Evolutionary conservation across 2,329 filamentous ascomycete species (phyloP), one percentile per base, ranked within the genome.

Genomic region (Pestalotiopsis sp.): DNA sequence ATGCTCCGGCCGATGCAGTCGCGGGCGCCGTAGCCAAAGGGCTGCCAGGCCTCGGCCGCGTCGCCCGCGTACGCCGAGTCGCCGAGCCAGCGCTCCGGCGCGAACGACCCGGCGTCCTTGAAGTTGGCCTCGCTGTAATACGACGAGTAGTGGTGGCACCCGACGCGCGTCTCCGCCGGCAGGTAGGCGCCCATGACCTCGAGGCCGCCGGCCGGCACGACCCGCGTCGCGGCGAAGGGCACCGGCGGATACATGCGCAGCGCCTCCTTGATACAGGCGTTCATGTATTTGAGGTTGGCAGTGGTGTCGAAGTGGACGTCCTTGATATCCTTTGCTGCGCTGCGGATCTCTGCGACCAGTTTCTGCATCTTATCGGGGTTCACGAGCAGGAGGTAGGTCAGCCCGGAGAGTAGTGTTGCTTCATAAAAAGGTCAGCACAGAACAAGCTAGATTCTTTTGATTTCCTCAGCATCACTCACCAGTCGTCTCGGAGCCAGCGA

Each of bases 331-430:
- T 23, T 57, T 56, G 79, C 78, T 1, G 63, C 67, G 3, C 57
- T 49, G 9, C 75, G 74, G 25, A 80, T 69, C 67, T 79, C 77
- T 0, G 70, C 56, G n/a, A 70, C 68, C 13, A 79, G 67, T 25
- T 65, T 70, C 2, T 70, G 57, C 12, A 77, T 69, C 17, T 70
- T 73, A 11, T 68, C 56, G 2, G 76, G 75, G 66, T 76, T 73
- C 13, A 69, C 66, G 60, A 67, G 64, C 12, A 79, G 72, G 59
- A 77, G 75, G 67, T 74, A 79, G 20, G 76, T 65, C 3, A 72
- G 67, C 3, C 70, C 72, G 6, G 73, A 41, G 27, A 67, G 3
- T 78, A 80, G 80, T 13, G 81, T 84, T 13, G 82, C 83, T 57
- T 4, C 41, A 31, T 17, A 6, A 2, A 38, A 2, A 23, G 39